Evolutionary conservation across 1,139 yeast species (phyloP).

Genomic region (Kodamaea arcana): DNA sequence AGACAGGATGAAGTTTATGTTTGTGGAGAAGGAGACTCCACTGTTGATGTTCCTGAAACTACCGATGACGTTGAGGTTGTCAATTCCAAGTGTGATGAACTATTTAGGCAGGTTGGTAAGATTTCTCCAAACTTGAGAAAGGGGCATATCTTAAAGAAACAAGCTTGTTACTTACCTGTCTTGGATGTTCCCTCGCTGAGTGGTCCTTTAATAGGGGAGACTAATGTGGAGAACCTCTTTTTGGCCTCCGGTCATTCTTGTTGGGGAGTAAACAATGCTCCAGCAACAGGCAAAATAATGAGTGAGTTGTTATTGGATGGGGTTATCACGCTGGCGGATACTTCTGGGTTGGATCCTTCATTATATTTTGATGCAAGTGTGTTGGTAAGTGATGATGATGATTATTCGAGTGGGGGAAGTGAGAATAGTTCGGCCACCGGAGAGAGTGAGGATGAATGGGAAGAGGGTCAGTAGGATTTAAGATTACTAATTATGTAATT

Average conservation of each 20-base stretch:
- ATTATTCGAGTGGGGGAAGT: constrained; percentile 5
- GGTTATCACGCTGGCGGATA: constrained; percentile 70
- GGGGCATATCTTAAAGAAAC: constrained; percentile 78
- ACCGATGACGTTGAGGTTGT: constrained; percentile 92
- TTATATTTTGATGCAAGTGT: constrained; percentile 76
- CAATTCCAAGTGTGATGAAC: constrained; percentile 80
- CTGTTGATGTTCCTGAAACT: constrained; percentile 87
- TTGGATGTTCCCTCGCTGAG: constrained; percentile 86
- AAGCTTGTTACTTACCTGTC: constrained; percentile 95
- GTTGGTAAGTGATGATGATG: constrained; percentile 31
- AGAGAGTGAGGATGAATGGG: constrained; percentile 7
- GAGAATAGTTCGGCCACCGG: constrained; percentile 2
- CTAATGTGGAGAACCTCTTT: constrained; percentile 73
- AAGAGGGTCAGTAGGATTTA: not conserved
- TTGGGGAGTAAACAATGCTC: constrained; percentile 98
- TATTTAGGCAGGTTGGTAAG: constrained; percentile 78
- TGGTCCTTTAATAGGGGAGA: constrained; percentile 92
- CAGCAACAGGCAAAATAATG: constrained; percentile 91
- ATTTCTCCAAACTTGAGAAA: constrained; percentile 65
- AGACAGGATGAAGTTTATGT: constrained; percentile 94
- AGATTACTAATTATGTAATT: no score
- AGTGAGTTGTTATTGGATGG: constrained; percentile 87
- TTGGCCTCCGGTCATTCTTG: constrained; percentile 94
- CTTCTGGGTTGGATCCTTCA: constrained; percentile 78
- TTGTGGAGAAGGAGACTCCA: constrained; percentile 95